Evolutionary conservation across 768 basidiomycete species (phyloP), one percentile per base, ranked within the genome.

Genomic region (Tylopilus intermedius): DNA sequence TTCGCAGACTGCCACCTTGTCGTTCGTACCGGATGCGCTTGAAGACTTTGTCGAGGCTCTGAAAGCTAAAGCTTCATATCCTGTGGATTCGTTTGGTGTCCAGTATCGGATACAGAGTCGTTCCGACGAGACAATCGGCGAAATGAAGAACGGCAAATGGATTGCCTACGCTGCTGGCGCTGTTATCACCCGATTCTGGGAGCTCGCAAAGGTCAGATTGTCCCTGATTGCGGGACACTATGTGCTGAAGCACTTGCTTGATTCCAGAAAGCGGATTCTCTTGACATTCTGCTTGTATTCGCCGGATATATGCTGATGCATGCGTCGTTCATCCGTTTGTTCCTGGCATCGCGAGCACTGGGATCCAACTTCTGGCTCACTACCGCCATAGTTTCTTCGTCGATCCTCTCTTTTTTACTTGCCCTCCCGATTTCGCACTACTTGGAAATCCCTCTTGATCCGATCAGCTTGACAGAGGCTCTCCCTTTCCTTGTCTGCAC

Each of bases 401-500:
- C 85, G 11, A 76, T 86, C 56, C 86, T 94, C 56, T 87, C 90
- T 0, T 86, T 98, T 65, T 79, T 99, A 50, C 75, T 93, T 49
- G 79, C 91, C 11, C 79, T 98, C 6, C 87, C 95, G 13, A 66
- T 84, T 38, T 82, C 86, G 18, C 79, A 86, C 48, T 84, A 84
- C 8, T 76, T 97, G 53, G 77, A 79, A 60, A 91, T 99, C 53
- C 87, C 85, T 18, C 85, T 99, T 60, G 94, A 98, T 67, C 92
- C 93, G 1, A 86, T 98, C 49, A 86, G 86, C 9, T 78, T 99
- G 47, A 92, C 90, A 9, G 96, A 99, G 69, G 95, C 96, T 0
- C 80, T 99, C 0, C 96, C 96, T 0, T 98, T 98, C 83, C 76
- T 98, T 45, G 94, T 99, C 33, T 95, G 95, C 69, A 96, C 94